A percentile compares a stretch with the other conserved stretches of the same genome.
Conservation (phyloP, 352 stramenopile species). For the Stramenopiles sp. region DNA sequence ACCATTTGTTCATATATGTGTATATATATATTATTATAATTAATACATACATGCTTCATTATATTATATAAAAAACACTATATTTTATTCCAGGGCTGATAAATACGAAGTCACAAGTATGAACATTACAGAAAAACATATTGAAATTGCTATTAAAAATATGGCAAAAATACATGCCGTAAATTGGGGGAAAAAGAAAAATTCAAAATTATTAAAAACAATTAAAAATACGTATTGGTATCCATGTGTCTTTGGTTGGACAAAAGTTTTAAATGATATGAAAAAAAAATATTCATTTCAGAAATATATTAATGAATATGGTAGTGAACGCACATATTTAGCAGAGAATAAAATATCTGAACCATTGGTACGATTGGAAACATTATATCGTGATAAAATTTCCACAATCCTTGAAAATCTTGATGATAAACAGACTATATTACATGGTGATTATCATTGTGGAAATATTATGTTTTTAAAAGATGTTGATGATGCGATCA, state of each 20-base stretch:
- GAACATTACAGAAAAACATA: neutral
- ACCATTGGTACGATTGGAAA: neutral
- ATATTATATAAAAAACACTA: too few relatives aligned
- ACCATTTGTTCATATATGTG: too few relatives aligned
- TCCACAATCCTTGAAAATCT: neutral
- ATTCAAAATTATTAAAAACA: neutral
- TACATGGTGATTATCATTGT: neutral
- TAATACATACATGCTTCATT: too few relatives aligned
- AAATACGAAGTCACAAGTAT: neutral
- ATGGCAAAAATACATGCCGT: neutral
- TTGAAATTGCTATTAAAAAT: neutral
- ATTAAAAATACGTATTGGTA: neutral
- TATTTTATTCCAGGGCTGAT: neutral
- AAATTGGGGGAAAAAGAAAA: neutral
- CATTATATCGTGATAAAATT: neutral
- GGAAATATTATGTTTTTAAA: neutral
- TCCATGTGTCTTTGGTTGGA: neutral
- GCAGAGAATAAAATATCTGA: neutral
- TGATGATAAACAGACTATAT: neutral
- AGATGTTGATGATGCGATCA: neutral
- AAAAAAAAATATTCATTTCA: neutral
- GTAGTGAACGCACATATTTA: neutral
- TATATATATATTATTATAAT: too few relatives aligned
- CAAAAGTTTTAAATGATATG: neutral
- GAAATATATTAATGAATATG: neutral